Conservation (phyloP, 805 yeast genomes). For the Schwanniomyces vanrijiae region DNA sequence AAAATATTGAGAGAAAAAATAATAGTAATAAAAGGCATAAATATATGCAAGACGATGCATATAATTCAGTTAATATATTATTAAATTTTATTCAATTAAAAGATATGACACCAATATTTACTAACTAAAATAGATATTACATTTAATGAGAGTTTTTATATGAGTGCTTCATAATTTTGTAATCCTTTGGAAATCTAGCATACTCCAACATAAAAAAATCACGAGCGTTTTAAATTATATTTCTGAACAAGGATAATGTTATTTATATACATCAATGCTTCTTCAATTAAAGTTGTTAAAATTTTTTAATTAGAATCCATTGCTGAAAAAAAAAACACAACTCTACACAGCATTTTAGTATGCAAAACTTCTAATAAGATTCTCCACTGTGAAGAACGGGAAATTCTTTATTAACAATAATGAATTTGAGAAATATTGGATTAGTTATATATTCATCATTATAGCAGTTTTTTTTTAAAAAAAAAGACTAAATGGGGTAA, state of each 20-base stretch:
- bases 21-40: too few species aligned
- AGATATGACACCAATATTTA: too few species aligned
- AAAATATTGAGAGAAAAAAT: too few species aligned
- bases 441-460: slow-evolving; percentile 61
- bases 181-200: too few species aligned
- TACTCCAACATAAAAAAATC: slow-evolving; percentile 52
- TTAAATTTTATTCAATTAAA: too few species aligned
- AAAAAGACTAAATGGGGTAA: slow-evolving; percentile 42
- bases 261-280: slow-evolving; percentile 62
- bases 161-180: too few species aligned
- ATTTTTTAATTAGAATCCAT: slow-evolving; percentile 53
- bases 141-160: too few species aligned
- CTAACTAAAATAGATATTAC: too few species aligned
- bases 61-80: too few species aligned
- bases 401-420: slow-evolving; percentile 52
- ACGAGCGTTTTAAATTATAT: slow-evolving; percentile 57
- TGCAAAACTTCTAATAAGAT: slow-evolving; percentile 62
- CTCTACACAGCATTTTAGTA: slow-evolving; percentile 54
- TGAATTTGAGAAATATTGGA: slow-evolving; percentile 48
- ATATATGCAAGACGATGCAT: too few species aligned
- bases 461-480: slow-evolving; percentile 59
- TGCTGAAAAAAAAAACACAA: slow-evolving; percentile 59
- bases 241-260: slow-evolving; percentile 44
- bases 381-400: slow-evolving; percentile 60
- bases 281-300: slow-evolving; percentile 55